phyloP scores from a whole-genome alignment of 208 protist species.

The Acanthamoeba sp. region DNA sequence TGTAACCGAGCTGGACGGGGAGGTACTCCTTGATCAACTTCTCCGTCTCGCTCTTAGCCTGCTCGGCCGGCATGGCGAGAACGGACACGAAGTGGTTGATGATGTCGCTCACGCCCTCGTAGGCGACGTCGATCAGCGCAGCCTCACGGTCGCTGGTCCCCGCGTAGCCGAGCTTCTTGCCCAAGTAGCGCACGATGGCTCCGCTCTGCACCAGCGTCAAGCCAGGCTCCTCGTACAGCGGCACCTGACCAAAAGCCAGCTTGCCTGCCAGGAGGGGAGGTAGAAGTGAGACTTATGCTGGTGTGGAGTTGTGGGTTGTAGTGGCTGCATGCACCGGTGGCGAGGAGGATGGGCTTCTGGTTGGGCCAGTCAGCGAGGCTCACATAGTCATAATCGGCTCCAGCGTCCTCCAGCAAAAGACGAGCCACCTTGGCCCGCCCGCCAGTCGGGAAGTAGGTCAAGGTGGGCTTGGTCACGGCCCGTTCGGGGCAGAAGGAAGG shows the following conservation, averaged over 20 bases:
- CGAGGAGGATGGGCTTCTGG: not conserved
- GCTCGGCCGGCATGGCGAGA: not conserved
- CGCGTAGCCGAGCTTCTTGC: not conserved
- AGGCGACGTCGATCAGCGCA: not conserved
- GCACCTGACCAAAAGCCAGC: slow-evolving; percentile 4
- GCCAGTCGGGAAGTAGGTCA: slow-evolving; percentile 57
- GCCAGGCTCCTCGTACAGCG: not conserved
- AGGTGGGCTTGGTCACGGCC: slow-evolving; percentile 22
- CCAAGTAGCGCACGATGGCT: not conserved
- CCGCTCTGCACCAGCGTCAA: not conserved
- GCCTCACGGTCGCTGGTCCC: not conserved
- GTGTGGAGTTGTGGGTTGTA: too few relatives aligned
- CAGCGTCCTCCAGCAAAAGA: slow-evolving; percentile 1
- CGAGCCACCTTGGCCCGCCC: not conserved
- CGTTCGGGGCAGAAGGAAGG: not conserved
- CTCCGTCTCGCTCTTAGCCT: too few relatives aligned
- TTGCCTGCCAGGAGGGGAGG: not conserved
- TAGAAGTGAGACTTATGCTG: too few relatives aligned
- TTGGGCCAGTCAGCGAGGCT: not conserved
- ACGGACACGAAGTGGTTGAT: not conserved
- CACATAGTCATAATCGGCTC: slow-evolving; percentile 25
- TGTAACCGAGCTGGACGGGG: not conserved
- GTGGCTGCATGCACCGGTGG: not conserved
- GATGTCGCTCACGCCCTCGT: slow-evolving; percentile 7
- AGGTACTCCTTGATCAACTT: not conserved